These are phyloP conservation scores for Aschersonia sp. DNA, from an alignment of 2,329 filamentous ascomycete genomes.

Conservation along the genomic window DNA sequence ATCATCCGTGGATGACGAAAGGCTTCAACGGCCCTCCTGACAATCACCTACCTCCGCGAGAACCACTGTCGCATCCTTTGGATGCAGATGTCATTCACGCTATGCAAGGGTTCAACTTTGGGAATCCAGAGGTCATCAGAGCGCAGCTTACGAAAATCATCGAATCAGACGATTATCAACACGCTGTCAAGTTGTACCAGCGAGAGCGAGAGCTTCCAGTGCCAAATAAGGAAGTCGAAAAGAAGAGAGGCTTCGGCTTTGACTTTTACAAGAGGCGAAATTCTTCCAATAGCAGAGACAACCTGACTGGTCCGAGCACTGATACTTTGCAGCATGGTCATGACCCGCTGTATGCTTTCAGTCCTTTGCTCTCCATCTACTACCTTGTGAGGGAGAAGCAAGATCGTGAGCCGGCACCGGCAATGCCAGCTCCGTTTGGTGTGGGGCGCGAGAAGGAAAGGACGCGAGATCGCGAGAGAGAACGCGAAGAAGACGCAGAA, in stretches of 20 bases:
- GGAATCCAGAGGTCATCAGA: slow-evolving; percentile 68
- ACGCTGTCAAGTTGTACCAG: slow-evolving; percentile 57
- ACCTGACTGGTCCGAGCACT: slow-evolving; percentile 65
- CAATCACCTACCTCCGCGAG: slow-evolving; percentile 71
- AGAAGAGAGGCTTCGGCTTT: slow-evolving; percentile 74
- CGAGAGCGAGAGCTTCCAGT: slow-evolving; percentile 48
- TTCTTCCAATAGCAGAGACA: slow-evolving; percentile 79
- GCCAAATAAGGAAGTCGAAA: slow-evolving; percentile 54
- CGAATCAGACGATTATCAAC: slow-evolving; percentile 87
- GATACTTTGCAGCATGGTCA: slow-evolving; percentile 71
- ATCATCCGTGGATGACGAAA: slow-evolving; percentile 90
- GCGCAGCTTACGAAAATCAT: slow-evolving; percentile 72
- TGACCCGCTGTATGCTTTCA: slow-evolving; percentile 87
- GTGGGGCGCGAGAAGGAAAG: slow-evolving; percentile 14
- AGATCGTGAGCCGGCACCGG: slow-evolving; percentile 49
- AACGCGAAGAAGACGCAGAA: slow-evolving; percentile 14
- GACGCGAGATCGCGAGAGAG: slow-evolving; percentile 6
- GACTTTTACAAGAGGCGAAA: slow-evolving; percentile 95
- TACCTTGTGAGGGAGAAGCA: slow-evolving; percentile 93
- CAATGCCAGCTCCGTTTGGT: slow-evolving; percentile 33
- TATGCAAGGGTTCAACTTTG: slow-evolving; percentile 98
- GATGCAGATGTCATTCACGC: slow-evolving; percentile 73
- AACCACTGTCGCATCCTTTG: slow-evolving; percentile 72
- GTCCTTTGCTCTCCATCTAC: slow-evolving; percentile 84
- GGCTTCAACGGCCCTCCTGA: slow-evolving; percentile 77